Conservation (phyloP, 768 basidiomycete genomes). For the Tylopilus cervinicoccineus region DNA sequence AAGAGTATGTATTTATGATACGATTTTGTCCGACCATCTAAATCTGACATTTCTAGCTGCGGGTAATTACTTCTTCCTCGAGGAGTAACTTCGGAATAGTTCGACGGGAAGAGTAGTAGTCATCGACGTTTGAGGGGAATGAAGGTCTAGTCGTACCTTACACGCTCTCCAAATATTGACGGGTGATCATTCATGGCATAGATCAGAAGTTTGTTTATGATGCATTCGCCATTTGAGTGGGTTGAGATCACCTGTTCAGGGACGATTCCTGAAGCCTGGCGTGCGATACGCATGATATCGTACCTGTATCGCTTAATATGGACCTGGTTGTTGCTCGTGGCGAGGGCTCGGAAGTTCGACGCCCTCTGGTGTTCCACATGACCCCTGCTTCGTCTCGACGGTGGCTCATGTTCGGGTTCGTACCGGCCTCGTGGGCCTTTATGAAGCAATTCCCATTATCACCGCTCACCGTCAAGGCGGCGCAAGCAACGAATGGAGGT, state of each 20-base stretch:
- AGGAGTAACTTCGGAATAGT: slow-evolving; percentile 47
- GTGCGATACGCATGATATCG: slow-evolving; percentile 1
- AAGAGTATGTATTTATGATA: slow-evolving; percentile 49
- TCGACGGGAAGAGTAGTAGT: neutral
- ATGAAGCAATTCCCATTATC: neutral
- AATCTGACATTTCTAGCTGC: slow-evolving; percentile 42
- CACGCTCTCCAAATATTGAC: slow-evolving; percentile 5
- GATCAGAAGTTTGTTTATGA: slow-evolving; percentile 7
- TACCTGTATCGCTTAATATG: neutral
- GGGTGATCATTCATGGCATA: slow-evolving; percentile 6
- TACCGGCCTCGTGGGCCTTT: neutral
- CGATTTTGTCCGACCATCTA: slow-evolving; percentile 4
- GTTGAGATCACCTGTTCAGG: slow-evolving; percentile 3
- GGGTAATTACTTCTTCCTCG: slow-evolving; percentile 92
- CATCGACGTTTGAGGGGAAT: neutral
- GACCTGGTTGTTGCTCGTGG: neutral
- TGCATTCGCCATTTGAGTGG: slow-evolving; percentile 10
- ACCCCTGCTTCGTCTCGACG: neutral
- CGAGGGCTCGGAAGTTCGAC: neutral
- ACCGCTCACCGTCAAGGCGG: neutral
- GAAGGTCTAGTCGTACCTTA: slow-evolving; percentile 14
- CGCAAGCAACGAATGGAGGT: neutral
- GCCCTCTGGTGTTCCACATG: neutral
- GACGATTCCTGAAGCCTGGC: neutral
- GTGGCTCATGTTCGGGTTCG: neutral